Conservation (phyloP, 1,284 basidiomycete genomes). For the Leccinum griseonigrum region DNA sequence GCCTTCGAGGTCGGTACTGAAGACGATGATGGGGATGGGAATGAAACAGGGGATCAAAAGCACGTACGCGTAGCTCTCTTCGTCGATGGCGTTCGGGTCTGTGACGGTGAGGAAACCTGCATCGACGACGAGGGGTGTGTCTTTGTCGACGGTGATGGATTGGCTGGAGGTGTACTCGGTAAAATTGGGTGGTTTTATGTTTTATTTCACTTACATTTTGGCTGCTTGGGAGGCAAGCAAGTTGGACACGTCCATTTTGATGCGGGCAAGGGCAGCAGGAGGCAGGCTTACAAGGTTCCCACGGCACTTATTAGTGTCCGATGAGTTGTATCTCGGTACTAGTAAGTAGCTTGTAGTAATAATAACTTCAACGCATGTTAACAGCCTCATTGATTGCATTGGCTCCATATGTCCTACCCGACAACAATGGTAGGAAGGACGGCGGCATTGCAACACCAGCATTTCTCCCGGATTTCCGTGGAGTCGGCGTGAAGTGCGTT, state of each 20-base stretch:
- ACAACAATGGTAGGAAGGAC: no score
- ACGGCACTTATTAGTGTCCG: no score
- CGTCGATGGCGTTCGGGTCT: slow-evolving; percentile 85
- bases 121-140: slow-evolving; percentile 81
- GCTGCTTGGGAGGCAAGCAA: slow-evolving; percentile 68
- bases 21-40: background rate
- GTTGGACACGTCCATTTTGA: slow-evolving; percentile 69
- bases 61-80: slow-evolving; percentile 72
- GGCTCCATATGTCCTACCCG: no score
- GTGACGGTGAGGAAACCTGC: slow-evolving; percentile 82
- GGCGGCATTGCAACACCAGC: no score
- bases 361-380: no score
- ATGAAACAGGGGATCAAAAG: background rate
- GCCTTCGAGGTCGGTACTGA: slow-evolving; percentile 73
- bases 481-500: no score
- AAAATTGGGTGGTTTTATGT: background rate
- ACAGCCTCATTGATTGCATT: no score
- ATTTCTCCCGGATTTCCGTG: no score
- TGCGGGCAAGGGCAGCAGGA: background rate
- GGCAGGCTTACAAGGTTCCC: no score
- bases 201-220: slow-evolving; percentile 50
- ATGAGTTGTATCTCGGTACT: no score
- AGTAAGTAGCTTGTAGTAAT: no score
- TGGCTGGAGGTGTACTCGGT: slow-evolving; percentile 44
- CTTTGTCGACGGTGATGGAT: slow-evolving; percentile 70